Conservation (phyloP, 768 basidiomycete species). For the Boletus vinaceobasis region DNA sequence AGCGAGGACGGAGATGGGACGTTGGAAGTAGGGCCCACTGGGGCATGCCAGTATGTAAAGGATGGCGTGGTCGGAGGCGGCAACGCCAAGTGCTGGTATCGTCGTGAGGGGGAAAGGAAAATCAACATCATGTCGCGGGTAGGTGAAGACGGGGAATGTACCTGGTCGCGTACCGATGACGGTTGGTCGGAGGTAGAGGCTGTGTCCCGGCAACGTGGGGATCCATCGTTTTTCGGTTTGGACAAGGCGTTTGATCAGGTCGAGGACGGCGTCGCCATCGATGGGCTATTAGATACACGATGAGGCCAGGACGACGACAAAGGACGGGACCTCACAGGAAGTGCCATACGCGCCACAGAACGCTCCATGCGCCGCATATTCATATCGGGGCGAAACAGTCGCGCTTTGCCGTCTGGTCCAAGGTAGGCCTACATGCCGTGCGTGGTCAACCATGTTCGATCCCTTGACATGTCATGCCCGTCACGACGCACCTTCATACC, state of each 20-base stretch:
- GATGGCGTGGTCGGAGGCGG: slow-evolving; percentile 73
- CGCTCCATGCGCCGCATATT: slow-evolving; percentile 81
- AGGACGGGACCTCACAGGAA: slow-evolving; percentile 50
- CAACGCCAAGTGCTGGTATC: slow-evolving; percentile 55
- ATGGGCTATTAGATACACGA: slow-evolving; percentile 31
- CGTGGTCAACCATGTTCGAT: not conserved
- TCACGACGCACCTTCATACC: slow-evolving; percentile 55
- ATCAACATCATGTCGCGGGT: not conserved
- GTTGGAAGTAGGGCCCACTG: slow-evolving; percentile 49
- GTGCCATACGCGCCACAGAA: slow-evolving; percentile 66
- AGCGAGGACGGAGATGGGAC: slow-evolving; percentile 53
- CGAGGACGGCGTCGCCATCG: slow-evolving; percentile 44
- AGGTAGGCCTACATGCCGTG: slow-evolving; percentile 55
- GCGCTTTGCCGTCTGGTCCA: slow-evolving; percentile 65
- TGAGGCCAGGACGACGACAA: too few species aligned
- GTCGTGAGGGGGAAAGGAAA: not conserved
- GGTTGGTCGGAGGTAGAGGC: slow-evolving; percentile 84
- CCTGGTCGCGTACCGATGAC: slow-evolving; percentile 49
- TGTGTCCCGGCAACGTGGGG: slow-evolving; percentile 66
- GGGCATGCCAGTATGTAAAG: slow-evolving; percentile 83
- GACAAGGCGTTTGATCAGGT: slow-evolving; percentile 65
- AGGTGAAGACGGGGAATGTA: slow-evolving; percentile 11
- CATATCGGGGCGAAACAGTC: slow-evolving; percentile 77
- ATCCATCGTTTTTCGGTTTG: slow-evolving; percentile 81
- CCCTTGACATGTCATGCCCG: not conserved